Evolutionary conservation across 2,329 filamentous ascomycete species (phyloP).

Genomic region (Juglanconis juglandina): DNA sequence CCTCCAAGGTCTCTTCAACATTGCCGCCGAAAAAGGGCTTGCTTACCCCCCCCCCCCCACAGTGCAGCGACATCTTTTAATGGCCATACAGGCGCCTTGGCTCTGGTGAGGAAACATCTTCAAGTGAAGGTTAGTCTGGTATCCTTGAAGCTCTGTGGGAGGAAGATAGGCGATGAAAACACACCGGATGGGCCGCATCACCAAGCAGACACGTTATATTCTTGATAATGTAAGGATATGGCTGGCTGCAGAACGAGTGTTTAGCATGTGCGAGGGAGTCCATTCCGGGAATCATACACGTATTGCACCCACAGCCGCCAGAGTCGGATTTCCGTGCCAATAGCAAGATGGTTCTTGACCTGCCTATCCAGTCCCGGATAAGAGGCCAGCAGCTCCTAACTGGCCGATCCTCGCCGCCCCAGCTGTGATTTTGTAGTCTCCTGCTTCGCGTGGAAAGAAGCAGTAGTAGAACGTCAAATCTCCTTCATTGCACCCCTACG

Average conservation of each 20-base stretch:
- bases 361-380: conserved; percentile 59
- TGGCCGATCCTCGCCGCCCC: conserved; percentile 50
- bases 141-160: not conserved
- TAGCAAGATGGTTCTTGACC: conserved; percentile 54
- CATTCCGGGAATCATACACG: conserved; percentile 11
- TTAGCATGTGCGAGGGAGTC: not conserved
- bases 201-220: conserved; percentile 55
- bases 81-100: conserved; percentile 67
- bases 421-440: conserved; percentile 60
- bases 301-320: conserved; percentile 64
- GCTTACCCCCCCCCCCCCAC: conserved; percentile 30
- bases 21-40: conserved; percentile 43
- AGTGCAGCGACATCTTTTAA: conserved; percentile 62
- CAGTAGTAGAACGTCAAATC: conserved; percentile 67
- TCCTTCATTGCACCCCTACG: conserved; percentile 54
- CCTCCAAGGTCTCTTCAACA: conserved; percentile 42
- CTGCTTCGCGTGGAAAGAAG: conserved; percentile 60
- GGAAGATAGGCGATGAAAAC: conserved; percentile 8
- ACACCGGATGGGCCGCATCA: conserved; percentile 62
- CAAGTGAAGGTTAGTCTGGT: not conserved
- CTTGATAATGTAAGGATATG: conserved; percentile 56
- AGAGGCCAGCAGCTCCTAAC: conserved; percentile 57
- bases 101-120: conserved; percentile 68
- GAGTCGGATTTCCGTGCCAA: conserved; percentile 60
- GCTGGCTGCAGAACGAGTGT: conserved; percentile 32